These are phyloP conservation scores for Nitzschia palea DNA, from an alignment of 108 stramenopile genomes.

Conservation along the genomic window DNA sequence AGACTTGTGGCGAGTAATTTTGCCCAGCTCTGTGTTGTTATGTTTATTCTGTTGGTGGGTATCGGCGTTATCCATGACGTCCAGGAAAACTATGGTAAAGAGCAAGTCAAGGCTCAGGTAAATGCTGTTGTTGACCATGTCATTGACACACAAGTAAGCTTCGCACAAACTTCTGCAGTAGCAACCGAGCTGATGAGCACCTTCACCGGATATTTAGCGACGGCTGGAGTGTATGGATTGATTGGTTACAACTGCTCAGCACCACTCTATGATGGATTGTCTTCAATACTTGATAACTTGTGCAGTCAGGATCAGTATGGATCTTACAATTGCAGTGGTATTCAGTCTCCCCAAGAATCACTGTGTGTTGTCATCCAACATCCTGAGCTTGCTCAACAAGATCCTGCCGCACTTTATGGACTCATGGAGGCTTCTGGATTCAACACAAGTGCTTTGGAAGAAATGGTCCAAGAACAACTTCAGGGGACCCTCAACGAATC, in stretches of 20 bases:
- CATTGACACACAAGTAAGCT: background rate
- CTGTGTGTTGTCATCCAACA: no score
- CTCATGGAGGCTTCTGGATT: no score
- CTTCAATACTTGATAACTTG: background rate
- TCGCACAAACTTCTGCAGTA: background rate
- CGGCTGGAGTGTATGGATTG: background rate
- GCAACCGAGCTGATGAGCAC: background rate
- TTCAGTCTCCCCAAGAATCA: no score
- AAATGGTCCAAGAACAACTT: background rate
- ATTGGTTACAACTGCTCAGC: background rate
- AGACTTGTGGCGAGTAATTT: constrained; percentile 11
- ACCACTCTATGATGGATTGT: background rate
- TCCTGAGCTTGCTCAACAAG: no score
- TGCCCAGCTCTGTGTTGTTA: background rate
- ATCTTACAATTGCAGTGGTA: no score
- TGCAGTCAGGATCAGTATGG: background rate
- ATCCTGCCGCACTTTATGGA: no score
- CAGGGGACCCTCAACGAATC: background rate
- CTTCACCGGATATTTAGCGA: background rate
- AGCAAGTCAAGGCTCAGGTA: background rate
- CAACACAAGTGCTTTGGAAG: background rate
- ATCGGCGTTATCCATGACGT: background rate
- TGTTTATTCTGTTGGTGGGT: background rate
- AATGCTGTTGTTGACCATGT: background rate
- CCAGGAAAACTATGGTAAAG: background rate